Conservation (phyloP, 2,329 filamentous ascomycete species). For the Cladobotryum protrusum region DNA sequence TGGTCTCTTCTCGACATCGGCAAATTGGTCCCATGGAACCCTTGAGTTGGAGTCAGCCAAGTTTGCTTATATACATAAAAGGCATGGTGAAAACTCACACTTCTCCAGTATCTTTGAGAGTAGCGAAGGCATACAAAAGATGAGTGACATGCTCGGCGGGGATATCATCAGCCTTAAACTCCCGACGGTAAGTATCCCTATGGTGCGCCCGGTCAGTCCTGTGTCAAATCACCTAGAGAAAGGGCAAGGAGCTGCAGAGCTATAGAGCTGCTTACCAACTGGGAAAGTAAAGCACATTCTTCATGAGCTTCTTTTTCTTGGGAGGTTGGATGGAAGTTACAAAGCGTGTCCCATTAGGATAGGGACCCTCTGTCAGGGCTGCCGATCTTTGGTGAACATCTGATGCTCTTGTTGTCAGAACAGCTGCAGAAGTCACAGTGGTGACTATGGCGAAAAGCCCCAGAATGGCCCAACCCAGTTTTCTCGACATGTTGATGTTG, state of each 20-base stretch:
- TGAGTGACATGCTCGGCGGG: slow-evolving; percentile 66
- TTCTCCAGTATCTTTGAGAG: slow-evolving; percentile 39
- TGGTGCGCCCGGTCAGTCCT: slow-evolving; percentile 33
- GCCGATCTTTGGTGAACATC: too few species aligned
- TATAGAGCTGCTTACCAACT: slow-evolving; percentile 38
- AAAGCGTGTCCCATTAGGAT: too few species aligned
- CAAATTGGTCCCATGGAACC: slow-evolving; percentile 25
- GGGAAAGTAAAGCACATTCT: slow-evolving; percentile 47
- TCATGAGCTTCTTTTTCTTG: not conserved
- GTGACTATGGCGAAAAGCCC: too few species aligned
- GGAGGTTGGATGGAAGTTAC: not conserved
- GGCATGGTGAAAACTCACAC: slow-evolving; percentile 31
- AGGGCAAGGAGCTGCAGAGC: slow-evolving; percentile 44
- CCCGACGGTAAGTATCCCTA: slow-evolving; percentile 60
- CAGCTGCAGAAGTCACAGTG: too few species aligned
- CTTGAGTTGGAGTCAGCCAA: too few species aligned
- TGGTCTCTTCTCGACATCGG: slow-evolving; percentile 54
- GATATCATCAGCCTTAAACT: slow-evolving; percentile 65
- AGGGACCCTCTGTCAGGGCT: not conserved
- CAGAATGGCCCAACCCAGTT: too few species aligned
- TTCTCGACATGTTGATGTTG: too few species aligned
- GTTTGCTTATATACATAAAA: too few species aligned
- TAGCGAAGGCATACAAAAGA: slow-evolving; percentile 56
- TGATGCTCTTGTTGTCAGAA: too few species aligned
- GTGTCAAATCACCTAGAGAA: slow-evolving; percentile 60